Conservation (phyloP, 1,284 basidiomycete genomes). For the Abortiporus biennis region DNA sequence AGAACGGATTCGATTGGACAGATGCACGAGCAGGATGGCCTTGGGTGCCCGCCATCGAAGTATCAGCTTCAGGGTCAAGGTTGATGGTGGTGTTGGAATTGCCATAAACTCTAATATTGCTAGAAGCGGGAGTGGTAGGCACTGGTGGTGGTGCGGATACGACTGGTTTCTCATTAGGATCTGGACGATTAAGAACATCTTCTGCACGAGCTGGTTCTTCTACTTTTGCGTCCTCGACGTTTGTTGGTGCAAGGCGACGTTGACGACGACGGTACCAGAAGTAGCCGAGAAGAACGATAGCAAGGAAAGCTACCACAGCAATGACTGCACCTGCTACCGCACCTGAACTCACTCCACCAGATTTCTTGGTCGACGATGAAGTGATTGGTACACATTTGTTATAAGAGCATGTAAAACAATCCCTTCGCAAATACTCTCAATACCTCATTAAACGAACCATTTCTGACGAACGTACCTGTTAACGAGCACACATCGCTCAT, state of each 20-base stretch:
- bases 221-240: slow-evolving; percentile 28
- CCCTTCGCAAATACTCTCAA: too few species aligned
- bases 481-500: slow-evolving; percentile 53
- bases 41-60: slow-evolving; percentile 21
- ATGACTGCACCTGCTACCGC: slow-evolving; percentile 71
- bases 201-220: slow-evolving; percentile 69
- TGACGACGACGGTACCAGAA: slow-evolving; percentile 58
- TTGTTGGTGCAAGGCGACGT: slow-evolving; percentile 18
- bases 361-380: slow-evolving; percentile 17
- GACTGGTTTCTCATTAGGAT: slow-evolving; percentile 62
- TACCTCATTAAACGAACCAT: too few species aligned
- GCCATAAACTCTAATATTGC: slow-evolving; percentile 40
- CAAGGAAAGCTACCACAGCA: slow-evolving; percentile 55
- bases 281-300: slow-evolving; percentile 41
- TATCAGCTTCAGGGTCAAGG: slow-evolving; percentile 46
- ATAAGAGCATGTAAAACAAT: slow-evolving; percentile 46
- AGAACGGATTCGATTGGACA: slow-evolving; percentile 60
- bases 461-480: slow-evolving; percentile 45
- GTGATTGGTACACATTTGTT: slow-evolving; percentile 38
- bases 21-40: slow-evolving; percentile 25
- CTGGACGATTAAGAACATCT: slow-evolving; percentile 69
- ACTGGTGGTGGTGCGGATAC: background rate
- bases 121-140: slow-evolving; percentile 22
- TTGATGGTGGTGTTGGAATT: slow-evolving; percentile 47
- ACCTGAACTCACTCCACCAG: slow-evolving; percentile 50